Evolutionary conservation across 2,329 filamentous ascomycete species (phyloP).

Genomic region (Nothophaeocryptopus gaeumannii): DNA sequence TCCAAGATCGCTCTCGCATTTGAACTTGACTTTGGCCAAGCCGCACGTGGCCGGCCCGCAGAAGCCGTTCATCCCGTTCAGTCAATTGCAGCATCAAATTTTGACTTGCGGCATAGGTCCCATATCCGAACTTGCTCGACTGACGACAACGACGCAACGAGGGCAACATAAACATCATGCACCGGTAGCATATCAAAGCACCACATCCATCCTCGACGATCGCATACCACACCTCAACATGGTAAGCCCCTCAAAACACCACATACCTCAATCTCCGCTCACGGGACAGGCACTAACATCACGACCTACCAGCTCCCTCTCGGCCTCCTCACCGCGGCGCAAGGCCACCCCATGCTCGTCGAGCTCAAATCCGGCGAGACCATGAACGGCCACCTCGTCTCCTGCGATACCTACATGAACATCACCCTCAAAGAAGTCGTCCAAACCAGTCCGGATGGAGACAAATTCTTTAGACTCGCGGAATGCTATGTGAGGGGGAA

Average conservation of each 20-base stretch:
- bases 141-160: no score
- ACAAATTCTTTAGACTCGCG: constrained; percentile 86
- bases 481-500: constrained; percentile 97
- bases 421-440: constrained; percentile 95
- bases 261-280: constrained; percentile 4
- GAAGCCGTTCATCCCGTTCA: no score
- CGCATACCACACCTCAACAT: constrained; percentile 4
- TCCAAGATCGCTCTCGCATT: no score
- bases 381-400: constrained; percentile 90
- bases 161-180: no score
- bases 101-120: no score
- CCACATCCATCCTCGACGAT: not conserved
- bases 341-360: constrained; percentile 96
- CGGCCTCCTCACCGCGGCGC: constrained; percentile 87
- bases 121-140: no score
- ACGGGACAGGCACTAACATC: constrained; percentile 29
- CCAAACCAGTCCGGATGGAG: constrained; percentile 90
- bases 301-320: constrained; percentile 54
- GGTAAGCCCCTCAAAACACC: not conserved
- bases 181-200: no score
- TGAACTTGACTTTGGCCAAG: no score
- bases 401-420: constrained; percentile 99
- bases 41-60: no score
- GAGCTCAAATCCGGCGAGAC: constrained; percentile 98
- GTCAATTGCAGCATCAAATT: no score